phyloP scores from a whole-genome alignment of 441 rosid genomes.

The Raphanus hybrid region DNA sequence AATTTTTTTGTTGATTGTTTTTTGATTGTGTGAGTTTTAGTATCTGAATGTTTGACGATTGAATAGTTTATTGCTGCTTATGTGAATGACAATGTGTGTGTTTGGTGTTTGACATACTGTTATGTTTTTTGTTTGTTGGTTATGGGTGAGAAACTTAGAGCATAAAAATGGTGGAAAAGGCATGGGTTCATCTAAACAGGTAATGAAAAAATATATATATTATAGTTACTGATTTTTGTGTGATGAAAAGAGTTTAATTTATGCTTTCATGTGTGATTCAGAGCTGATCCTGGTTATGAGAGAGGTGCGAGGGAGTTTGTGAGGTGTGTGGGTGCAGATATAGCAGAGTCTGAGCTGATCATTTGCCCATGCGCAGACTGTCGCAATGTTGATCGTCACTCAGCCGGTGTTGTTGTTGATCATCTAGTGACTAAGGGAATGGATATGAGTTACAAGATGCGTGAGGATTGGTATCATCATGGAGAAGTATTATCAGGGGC shows the following conservation, averaged over 20 bases:
- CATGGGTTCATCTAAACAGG: not conserved
- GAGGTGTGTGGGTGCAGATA: not conserved
- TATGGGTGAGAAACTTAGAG: not conserved
- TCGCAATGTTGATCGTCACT: not conserved
- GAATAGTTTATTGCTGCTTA: too few relatives aligned
- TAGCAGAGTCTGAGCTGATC: not conserved
- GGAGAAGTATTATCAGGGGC: constrained; percentile 3
- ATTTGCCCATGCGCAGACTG: not conserved
- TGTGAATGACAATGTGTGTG: too few relatives aligned
- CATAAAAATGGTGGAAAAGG: not conserved
- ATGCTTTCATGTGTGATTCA: not conserved
- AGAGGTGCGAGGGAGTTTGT: not conserved
- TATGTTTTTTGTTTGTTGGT: not conserved
- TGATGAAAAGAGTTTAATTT: not conserved
- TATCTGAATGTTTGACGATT: too few relatives aligned
- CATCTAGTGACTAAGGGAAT: not conserved
- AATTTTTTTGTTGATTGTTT: too few relatives aligned
- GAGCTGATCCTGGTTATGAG: constrained; percentile 7
- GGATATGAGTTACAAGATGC: not conserved
- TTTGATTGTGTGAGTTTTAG: too few relatives aligned
- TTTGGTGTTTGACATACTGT: not conserved
- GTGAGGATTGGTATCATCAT: constrained; percentile 7
- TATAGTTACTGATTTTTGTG: not conserved
- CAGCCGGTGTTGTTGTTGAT: not conserved
- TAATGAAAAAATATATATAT: not conserved